These are phyloP conservation scores for Haplosporangium sp. DNA, from an alignment of 371 early-diverging fungal species.

Conservation along the genomic window DNA sequence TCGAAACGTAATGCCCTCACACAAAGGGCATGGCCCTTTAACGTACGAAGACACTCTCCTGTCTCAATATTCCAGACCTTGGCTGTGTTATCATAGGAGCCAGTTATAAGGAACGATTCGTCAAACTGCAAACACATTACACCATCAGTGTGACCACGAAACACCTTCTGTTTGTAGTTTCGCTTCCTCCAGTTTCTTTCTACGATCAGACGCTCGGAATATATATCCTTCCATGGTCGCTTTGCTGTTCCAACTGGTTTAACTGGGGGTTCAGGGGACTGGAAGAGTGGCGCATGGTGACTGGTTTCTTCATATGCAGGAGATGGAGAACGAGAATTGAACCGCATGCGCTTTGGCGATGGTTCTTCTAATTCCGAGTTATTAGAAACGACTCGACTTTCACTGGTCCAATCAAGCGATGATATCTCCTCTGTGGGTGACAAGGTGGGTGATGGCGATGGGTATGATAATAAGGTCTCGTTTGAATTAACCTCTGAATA, in stretches of 20 bases:
- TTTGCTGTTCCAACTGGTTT: slow-evolving; percentile 19
- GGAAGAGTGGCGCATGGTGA: slow-evolving; percentile 23
- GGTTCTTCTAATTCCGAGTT: slow-evolving; percentile 18
- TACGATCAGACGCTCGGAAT: slow-evolving; percentile 82
- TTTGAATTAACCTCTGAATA: slow-evolving; percentile 5
- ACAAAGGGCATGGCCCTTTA: slow-evolving; percentile 89
- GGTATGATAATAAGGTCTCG: slow-evolving; percentile 13
- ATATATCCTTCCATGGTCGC: slow-evolving; percentile 88
- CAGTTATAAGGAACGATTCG: slow-evolving; percentile 84
- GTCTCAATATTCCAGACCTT: slow-evolving; percentile 87
- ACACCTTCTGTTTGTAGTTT: slow-evolving; percentile 65
- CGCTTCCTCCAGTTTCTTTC: slow-evolving; percentile 90
- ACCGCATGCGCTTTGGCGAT: slow-evolving; percentile 29
- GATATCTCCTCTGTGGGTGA: slow-evolving; percentile 22
- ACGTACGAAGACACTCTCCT: slow-evolving; percentile 72
- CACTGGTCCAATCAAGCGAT: slow-evolving; percentile 13
- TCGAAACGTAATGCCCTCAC: slow-evolving; percentile 92
- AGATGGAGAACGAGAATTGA: slow-evolving; percentile 16
- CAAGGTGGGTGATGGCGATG: slow-evolving; percentile 36
- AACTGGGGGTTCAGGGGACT: slow-evolving; percentile 40
- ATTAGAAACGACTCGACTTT: slow-evolving; percentile 33
- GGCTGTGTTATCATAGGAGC: slow-evolving; percentile 86
- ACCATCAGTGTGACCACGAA: slow-evolving; percentile 87
- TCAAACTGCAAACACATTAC: slow-evolving; percentile 91
- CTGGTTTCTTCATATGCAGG: slow-evolving; percentile 7